Evolutionary conservation across 495 filamentous ascomycete genomes (phyloP).

Genomic region (Lasiosphaeria ovina): DNA sequence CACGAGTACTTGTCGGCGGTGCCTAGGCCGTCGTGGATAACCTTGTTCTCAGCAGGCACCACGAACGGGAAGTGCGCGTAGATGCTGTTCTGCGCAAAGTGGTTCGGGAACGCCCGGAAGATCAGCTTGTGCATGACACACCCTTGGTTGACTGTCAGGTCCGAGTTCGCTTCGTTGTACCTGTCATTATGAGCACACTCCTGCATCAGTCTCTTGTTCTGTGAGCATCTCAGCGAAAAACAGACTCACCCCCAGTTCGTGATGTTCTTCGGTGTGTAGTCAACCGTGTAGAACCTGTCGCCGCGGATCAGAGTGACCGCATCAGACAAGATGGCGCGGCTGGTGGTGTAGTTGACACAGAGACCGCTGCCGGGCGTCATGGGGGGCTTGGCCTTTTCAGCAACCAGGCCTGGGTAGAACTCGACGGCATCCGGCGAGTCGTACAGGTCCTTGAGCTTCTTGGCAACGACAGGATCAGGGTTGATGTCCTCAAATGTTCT

Average conservation of each 20-base stretch:
- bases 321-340: conserved; percentile 79
- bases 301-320: conserved; percentile 79
- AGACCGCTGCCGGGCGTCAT: conserved; percentile 78
- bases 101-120: conserved; percentile 73
- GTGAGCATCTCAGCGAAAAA: conserved; percentile 42
- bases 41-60: conserved; percentile 66
- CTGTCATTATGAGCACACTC: conserved; percentile 21
- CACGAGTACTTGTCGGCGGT: conserved; percentile 64
- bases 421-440: conserved; percentile 70
- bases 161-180: conserved; percentile 41
- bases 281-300: conserved; percentile 78
- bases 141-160: conserved; percentile 67
- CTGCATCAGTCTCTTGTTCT: conserved; percentile 47
- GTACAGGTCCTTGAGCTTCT: conserved; percentile 71
- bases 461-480: conserved; percentile 65
- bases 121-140: conserved; percentile 85
- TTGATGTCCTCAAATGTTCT: conserved; percentile 85
- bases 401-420: conserved; percentile 77
- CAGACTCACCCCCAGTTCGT: conserved; percentile 69
- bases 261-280: conserved; percentile 71
- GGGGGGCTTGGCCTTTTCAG: conserved; percentile 73
- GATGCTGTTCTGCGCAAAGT: conserved; percentile 66
- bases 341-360: conserved; percentile 77
- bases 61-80: conserved; percentile 76
- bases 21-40: conserved; percentile 60